Evolutionary conservation across 106 monocot species (phyloP), one percentile per base, ranked within the genome.

Genomic region (Dactylorhiza incarnata): DNA sequence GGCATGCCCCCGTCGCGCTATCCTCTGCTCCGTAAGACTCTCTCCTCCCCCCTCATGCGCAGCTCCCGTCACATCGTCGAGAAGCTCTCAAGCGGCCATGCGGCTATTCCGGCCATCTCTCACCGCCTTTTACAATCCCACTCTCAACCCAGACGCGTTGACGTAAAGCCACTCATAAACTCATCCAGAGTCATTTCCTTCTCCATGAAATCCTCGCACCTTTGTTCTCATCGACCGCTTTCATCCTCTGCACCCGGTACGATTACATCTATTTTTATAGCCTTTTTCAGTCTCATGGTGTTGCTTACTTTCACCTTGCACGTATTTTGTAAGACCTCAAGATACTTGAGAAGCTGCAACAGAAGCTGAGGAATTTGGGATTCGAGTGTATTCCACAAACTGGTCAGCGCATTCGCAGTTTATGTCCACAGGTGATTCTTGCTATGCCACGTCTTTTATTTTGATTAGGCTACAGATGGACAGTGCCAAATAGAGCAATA

Each of bases 361-460:
- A 12, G 12, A 72, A 72, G 49, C 23, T 72, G 72, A 8, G 7
- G 49, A 49, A 49, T 4, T 72, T 72, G 49, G 72, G 72, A 11
- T 22, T 72, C 9, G 12, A 49, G 72, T 44, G 20, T 24, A 11
- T n/a, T 72, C 23, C 49, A 7, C 37, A 20, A 49, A 4, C 72
- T 49, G 72, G 72, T n/a, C 72, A 72, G 72, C 4, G 49, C 11
- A 23, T 0, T 22, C 47, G 23, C 44, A 23, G 1, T 44, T 12
- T 19, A 72, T 72, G 72, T 10, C 72, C 72, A 23, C 37, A 48
- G 72, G 69, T 70, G 45, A n/a, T 44, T 46, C 6, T 70, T 43
- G 66, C 65, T 65, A 9, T 65, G 26, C 29, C 4, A 0, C 20
- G 16, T 5, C 24, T 26, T 13, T 65, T n/a, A n/a, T n/a, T n/a